phyloP scores from a whole-genome alignment of 768 basidiomycete species.

The Trametes punicea region DNA sequence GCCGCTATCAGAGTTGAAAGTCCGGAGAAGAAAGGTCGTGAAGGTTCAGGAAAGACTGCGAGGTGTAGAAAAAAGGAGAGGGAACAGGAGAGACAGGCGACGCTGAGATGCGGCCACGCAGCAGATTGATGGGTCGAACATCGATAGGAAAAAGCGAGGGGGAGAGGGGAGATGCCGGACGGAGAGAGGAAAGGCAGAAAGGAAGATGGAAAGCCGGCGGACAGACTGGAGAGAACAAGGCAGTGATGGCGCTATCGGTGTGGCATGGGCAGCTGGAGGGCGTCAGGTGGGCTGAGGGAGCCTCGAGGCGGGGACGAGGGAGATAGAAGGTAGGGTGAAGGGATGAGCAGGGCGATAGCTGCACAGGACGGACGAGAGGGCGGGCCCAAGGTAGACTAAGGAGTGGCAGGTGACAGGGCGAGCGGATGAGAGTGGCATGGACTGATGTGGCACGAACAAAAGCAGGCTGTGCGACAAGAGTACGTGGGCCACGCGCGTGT shows the following conservation, averaged over 20 bases:
- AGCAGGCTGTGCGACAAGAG: not conserved
- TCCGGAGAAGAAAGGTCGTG: not conserved
- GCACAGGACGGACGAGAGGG: not conserved
- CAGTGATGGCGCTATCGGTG: not conserved
- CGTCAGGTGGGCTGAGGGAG: not conserved
- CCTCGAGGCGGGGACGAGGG: conserved; percentile 8
- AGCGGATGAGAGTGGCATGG: not conserved
- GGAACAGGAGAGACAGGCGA: not conserved
- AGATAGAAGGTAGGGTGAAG: not conserved
- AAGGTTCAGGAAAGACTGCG: not conserved
- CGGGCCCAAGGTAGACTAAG: not conserved
- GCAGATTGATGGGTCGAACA: not conserved
- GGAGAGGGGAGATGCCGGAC: not conserved
- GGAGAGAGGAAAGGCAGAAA: not conserved
- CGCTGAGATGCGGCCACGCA: not conserved
- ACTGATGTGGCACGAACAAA: not conserved
- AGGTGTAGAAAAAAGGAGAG: not conserved
- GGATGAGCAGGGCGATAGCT: not conserved
- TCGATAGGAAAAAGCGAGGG: not conserved
- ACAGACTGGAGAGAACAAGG: not conserved
- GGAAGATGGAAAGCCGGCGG: not conserved
- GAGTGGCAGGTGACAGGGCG: not conserved
- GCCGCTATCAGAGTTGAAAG: conserved; percentile 1
- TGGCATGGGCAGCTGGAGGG: not conserved
- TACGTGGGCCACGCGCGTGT: not conserved